phyloP scores from a whole-genome alignment of 2,329 filamentous ascomycete genomes.

The Mollisia scopiformis region DNA sequence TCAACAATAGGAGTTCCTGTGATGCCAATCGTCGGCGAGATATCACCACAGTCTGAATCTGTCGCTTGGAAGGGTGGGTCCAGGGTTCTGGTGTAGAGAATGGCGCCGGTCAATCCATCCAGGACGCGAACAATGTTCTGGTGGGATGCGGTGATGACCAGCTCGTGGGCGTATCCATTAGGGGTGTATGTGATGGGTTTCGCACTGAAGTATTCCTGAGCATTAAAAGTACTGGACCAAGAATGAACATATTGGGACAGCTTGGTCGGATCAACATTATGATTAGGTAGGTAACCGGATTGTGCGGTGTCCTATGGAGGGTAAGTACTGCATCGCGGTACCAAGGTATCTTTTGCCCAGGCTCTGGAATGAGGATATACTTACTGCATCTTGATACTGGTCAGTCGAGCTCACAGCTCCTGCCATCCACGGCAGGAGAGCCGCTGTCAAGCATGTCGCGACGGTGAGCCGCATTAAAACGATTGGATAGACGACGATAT shows the following conservation, averaged over 20 bases:
- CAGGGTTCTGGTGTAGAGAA: conserved; percentile 50
- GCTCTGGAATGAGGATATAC: not conserved
- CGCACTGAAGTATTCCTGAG: conserved; percentile 43
- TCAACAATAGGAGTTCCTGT: conserved; percentile 21
- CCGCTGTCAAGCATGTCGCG: not conserved
- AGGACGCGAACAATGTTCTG: conserved; percentile 61
- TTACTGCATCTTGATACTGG: not conserved
- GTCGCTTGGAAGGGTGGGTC: conserved; percentile 45
- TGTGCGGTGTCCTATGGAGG: conserved; percentile 3
- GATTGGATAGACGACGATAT: too few species aligned
- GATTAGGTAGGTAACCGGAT: conserved; percentile 13
- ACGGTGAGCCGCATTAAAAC: too few species aligned
- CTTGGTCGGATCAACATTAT: conserved; percentile 5
- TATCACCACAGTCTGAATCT: conserved; percentile 12
- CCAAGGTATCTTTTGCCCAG: not conserved
- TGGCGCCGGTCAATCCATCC: conserved; percentile 55
- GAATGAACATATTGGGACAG: not conserved
- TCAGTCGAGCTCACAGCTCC: not conserved
- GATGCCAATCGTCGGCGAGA: conserved; percentile 18
- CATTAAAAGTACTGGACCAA: conserved; percentile 7
- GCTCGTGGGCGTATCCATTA: conserved; percentile 46
- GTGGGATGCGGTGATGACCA: conserved; percentile 57
- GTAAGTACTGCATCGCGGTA: not conserved
- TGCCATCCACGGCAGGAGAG: not conserved
- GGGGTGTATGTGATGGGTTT: conserved; percentile 56